These are phyloP conservation scores for Pseudogymnoascus sp. DNA, from an alignment of 2,329 filamentous ascomycete genomes.

Conservation along the genomic window DNA sequence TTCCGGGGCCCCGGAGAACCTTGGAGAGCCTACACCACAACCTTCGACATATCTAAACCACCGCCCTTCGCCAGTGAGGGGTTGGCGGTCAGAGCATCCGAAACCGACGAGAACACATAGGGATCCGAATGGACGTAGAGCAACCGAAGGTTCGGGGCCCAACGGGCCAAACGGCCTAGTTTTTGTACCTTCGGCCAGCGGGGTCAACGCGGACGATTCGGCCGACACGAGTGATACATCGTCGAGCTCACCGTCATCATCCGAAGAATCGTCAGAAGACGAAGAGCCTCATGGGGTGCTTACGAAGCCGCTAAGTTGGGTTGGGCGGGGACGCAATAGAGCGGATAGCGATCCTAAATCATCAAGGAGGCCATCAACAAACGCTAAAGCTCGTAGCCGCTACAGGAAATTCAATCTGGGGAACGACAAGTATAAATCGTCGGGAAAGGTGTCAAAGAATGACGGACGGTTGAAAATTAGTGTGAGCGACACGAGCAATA, in stretches of 20 bases:
- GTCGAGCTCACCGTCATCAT: background rate
- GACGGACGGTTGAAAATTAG: slow-evolving; percentile 68
- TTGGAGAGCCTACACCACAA: background rate
- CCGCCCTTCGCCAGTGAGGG: background rate
- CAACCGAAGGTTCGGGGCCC: background rate
- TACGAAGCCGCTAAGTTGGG: background rate
- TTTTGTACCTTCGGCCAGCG: background rate
- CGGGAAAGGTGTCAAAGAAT: slow-evolving; percentile 55
- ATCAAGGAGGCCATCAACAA: background rate
- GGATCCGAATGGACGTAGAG: background rate
- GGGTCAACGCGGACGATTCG: background rate
- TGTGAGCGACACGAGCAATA: slow-evolving; percentile 61
- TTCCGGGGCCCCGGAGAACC: no score
- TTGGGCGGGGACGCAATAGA: background rate
- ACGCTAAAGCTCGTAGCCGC: slow-evolving; percentile 10
- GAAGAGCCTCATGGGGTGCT: background rate
- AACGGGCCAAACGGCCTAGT: background rate
- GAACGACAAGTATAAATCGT: slow-evolving; percentile 58
- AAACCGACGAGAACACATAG: background rate
- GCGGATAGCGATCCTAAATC: background rate
- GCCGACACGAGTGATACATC: background rate
- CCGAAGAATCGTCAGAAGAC: background rate
- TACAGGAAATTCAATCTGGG: slow-evolving; percentile 52
- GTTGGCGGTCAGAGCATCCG: background rate
- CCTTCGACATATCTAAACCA: background rate